Base-by-base conservation (phyloP, 768 basidiomycete genomes). In the Gloeophyllum trabeum region DNA sequence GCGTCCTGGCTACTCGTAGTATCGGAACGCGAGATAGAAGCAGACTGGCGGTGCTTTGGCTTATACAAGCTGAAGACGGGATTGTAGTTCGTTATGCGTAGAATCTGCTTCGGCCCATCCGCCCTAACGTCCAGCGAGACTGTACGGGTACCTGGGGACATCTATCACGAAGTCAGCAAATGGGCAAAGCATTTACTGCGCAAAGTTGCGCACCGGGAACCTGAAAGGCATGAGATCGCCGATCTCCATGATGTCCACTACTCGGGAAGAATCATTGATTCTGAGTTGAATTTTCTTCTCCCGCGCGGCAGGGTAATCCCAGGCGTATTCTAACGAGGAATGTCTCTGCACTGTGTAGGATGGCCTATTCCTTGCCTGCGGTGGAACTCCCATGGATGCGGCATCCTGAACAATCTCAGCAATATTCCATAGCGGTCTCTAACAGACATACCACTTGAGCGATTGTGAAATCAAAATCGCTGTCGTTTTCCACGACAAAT, bases 71-170 rank as follows among this genome's bases (percentile, higher is more conserved):
- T 97, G 37, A 65, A 71, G 46, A 88, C 87, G 34, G 86, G 76
- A 46, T 79, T 72, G 61, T 98, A 99, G 49, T 81, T 80, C 19
- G 87, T 84, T 53, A 99, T 83, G 18, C 81, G 77, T 18, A 99
- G 63, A 6, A 91, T 67, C 60, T 98, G 96, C 43, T 78, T 81
- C 25, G 77, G 74, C 3, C 77, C 85, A 49, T 93, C 88, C 2
- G 93, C 96, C 19, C 88, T 81, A 30, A 98, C 85, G 55, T 99
- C 96, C 49, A 97, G 64, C 0, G 94, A 93, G 5, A 98, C 74
- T 2, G 71, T 75, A 43, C 68, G 69, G n/a, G 70, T 63, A 23
- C 73, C 70, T 54, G 76, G 68, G 28, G 71, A 64, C 44, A 69
- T 66, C 79, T 81, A 44, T 2, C 42, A 38, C 24, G 4, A 14